These are phyloP conservation scores for Aspergillus aculeatinus DNA, from an alignment of 2,329 filamentous ascomycete genomes.

Conservation along the genomic window DNA sequence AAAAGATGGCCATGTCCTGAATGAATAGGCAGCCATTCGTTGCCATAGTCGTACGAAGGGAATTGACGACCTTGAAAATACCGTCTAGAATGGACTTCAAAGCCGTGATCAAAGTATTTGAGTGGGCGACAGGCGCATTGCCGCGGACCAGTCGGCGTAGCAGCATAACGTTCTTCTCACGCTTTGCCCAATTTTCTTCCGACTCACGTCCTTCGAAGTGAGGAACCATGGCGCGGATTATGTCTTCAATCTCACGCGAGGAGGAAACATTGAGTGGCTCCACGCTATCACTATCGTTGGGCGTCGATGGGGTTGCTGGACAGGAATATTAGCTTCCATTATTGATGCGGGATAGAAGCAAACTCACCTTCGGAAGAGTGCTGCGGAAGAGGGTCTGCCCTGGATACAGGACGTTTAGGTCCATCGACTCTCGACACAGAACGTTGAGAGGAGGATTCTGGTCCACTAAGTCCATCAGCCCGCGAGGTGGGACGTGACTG, in stretches of 20 bases:
- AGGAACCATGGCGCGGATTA: slow-evolving; percentile 75
- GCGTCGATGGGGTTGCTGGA: slow-evolving; percentile 3
- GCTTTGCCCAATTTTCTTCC: slow-evolving; percentile 85
- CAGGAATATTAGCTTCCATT: neutral
- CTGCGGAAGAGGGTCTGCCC: slow-evolving; percentile 23
- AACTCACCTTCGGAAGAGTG: neutral
- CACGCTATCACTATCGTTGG: slow-evolving; percentile 65
- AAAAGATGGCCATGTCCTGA: slow-evolving; percentile 76
- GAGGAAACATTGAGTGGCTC: slow-evolving; percentile 84
- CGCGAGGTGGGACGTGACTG: slow-evolving; percentile 24
- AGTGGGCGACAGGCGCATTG: slow-evolving; percentile 77
- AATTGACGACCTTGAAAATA: slow-evolving; percentile 80
- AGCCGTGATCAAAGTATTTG: slow-evolving; percentile 65
- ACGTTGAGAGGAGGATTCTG: neutral
- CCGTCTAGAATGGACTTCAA: slow-evolving; percentile 78
- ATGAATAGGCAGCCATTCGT: slow-evolving; percentile 81
- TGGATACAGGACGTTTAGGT: slow-evolving; percentile 23
- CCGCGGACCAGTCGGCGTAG: slow-evolving; percentile 77
- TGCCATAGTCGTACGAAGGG: slow-evolving; percentile 83
- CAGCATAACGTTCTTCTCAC: slow-evolving; percentile 77
- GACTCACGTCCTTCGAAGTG: slow-evolving; percentile 85
- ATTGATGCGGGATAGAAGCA: neutral
- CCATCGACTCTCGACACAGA: neutral
- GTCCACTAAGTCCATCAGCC: slow-evolving; percentile 18
- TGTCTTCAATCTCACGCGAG: slow-evolving; percentile 81